Base-by-base conservation (phyloP, 2,329 filamentous ascomycete species). In the Domatiomyces globalis region DNA sequence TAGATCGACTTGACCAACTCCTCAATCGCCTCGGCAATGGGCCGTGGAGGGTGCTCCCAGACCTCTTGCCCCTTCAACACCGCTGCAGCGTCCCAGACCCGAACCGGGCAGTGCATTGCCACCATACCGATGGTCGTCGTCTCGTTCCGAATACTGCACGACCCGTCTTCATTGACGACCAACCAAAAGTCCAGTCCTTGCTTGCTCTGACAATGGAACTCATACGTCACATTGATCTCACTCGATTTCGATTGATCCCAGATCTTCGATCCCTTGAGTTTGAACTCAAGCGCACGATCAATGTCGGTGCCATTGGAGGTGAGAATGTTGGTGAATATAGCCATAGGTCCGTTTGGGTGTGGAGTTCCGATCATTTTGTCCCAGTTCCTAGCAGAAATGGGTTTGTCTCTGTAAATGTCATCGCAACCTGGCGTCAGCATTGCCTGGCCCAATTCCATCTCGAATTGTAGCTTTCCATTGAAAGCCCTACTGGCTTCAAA, bases 231-330 rank as follows among this genome's bases (percentile, higher is more conserved):
- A 7, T 50, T 39, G 33, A 15, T 12, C 33, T 39, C 10, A 15
- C 33, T 39, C 33, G 15, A 15, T 15, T 2, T 39, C 33, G 33
- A 12, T 10, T 39, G 33, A 5, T 39, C 33, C 33, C 33, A 39
- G 10, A 39, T 15, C 12, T 39, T 39, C 15, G 33, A 39, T 39
- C 33, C 33, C 15, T 39, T 39, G 4, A 57, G 60, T 42, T 63
- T 63, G 36, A 69, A 46, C 51, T 65, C 61, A 8, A 72, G 56
- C 5, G 69, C 60, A 47, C 65, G 56, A 50, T 72, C 68, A 45
- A 70, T 55, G 49, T 71, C 70, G 2, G 59, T 56, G 10, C 68
- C 67, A n/a, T 65, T 66, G 0, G 63, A 62, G n/a, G 69, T 71
- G 15, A 71, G 50, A 44, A 63, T 61, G 44, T 64, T 63, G 36